phyloP scores from a whole-genome alignment of 345 rosid species.

The Salix brachista region DNA sequence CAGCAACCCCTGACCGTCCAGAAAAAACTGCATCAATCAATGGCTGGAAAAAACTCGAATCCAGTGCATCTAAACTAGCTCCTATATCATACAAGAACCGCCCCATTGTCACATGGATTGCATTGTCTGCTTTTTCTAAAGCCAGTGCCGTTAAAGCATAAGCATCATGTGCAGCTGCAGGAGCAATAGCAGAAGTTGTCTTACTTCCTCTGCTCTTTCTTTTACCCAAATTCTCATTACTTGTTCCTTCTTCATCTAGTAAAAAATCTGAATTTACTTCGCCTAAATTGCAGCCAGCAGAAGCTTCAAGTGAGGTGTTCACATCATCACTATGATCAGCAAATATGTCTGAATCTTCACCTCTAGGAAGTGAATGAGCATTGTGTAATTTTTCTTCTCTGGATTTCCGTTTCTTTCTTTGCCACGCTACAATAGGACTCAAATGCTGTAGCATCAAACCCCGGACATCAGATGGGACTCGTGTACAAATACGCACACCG shows the following conservation, averaged over 20 bases:
- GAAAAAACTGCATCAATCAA: conserved; percentile 62
- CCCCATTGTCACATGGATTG: conserved; percentile 13
- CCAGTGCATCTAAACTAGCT: conserved; percentile 45
- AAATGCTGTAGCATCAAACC: conserved; percentile 23
- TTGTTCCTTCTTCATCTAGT: conserved; percentile 4
- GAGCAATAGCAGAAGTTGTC: not conserved
- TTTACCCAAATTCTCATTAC: conserved; percentile 2
- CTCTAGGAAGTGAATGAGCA: conserved; percentile 11
- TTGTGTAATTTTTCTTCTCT: not conserved
- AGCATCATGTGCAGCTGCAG: not conserved
- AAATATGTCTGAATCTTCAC: not conserved
- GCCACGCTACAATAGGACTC: conserved; percentile 10
- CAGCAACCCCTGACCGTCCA: conserved; percentile 39
- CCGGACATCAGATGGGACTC: conserved; percentile 23
- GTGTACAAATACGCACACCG: conserved; percentile 17
- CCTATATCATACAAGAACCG: conserved; percentile 31
- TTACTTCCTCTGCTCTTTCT: conserved; percentile 14
- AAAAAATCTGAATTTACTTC: conserved; percentile 5
- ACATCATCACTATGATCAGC: conserved; percentile 5
- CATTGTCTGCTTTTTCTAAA: not conserved
- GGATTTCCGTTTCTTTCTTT: conserved; percentile 10
- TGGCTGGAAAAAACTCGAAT: conserved; percentile 64
- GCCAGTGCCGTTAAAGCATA: not conserved
- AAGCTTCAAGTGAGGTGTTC: not conserved
- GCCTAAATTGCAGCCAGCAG: not conserved